Conservation (phyloP, 2,329 filamentous ascomycete genomes). For the Colletotrichum chlorophyti region DNA sequence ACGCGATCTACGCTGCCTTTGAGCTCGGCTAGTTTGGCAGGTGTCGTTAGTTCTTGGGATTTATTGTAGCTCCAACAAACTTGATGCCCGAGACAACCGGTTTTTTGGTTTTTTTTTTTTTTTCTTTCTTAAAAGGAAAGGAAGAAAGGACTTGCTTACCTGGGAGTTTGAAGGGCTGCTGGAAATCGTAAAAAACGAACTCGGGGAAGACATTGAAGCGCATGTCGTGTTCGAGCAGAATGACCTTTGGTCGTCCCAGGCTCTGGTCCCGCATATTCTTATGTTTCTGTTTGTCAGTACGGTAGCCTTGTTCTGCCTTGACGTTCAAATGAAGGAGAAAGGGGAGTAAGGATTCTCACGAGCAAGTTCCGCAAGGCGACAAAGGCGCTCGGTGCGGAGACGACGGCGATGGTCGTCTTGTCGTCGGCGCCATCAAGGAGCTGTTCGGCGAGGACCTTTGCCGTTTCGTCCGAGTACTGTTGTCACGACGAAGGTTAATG, state of each 20-base stretch:
- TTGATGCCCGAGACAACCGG: not conserved
- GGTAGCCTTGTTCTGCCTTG: no score
- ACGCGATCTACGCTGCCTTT: conserved; percentile 72
- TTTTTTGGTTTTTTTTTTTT: no score
- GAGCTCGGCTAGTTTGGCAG: conserved; percentile 53
- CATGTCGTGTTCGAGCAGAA: conserved; percentile 76
- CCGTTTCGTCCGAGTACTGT: conserved; percentile 79
- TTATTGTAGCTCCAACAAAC: no score
- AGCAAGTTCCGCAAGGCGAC: conserved; percentile 76
- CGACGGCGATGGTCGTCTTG: conserved; percentile 68
- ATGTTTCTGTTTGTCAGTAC: no score
- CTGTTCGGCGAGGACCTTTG: conserved; percentile 66
- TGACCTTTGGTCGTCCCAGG: conserved; percentile 60
- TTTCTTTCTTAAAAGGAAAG: no score
- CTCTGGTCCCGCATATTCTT: conserved; percentile 32
- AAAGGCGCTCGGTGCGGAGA: conserved; percentile 80
- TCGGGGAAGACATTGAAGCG: conserved; percentile 78
- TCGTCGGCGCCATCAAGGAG: conserved; percentile 67
- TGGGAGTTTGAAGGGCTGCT: conserved; percentile 70
- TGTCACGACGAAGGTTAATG: no score
- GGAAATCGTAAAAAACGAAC: conserved; percentile 78
- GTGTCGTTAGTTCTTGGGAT: no score
- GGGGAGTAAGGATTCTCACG: conserved; percentile 45
- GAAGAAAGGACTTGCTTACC: conserved; percentile 40
- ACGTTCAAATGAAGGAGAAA: not conserved